Conservation (phyloP, 768 basidiomycete genomes). For the Gloeopeniophorella convolvens region DNA sequence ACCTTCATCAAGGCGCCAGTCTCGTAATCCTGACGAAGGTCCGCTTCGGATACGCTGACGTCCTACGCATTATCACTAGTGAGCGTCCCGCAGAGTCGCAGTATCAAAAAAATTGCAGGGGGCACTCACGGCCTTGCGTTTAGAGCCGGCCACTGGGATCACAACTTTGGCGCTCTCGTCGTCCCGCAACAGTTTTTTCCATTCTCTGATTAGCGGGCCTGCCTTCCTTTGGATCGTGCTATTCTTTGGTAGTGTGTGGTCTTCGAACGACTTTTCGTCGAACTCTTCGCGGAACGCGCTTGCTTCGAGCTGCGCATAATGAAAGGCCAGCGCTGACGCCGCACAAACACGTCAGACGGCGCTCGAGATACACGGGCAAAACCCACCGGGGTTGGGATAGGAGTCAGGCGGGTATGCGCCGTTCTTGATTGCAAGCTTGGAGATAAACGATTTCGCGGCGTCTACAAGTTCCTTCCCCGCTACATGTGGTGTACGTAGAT, state of each 20-base stretch:
- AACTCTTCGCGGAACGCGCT: constrained; percentile 90
- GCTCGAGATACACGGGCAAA: background rate
- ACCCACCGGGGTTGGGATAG: constrained; percentile 82
- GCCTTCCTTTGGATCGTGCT: constrained; percentile 69
- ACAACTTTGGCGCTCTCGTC: constrained; percentile 61
- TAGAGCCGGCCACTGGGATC: constrained; percentile 43
- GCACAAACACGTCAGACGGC: constrained; percentile 5
- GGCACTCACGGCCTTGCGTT: constrained; percentile 64
- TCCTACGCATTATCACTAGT: constrained; percentile 37
- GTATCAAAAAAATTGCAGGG: background rate
- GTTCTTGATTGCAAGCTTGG: constrained; percentile 71
- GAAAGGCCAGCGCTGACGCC: constrained; percentile 66
- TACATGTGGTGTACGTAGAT: constrained; percentile 26
- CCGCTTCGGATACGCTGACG: constrained; percentile 58
- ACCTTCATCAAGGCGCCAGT: constrained; percentile 62
- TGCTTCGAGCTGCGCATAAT: constrained; percentile 87
- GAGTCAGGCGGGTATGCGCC: constrained; percentile 84
- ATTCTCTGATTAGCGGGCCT: constrained; percentile 59
- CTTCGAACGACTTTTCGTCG: constrained; percentile 69
- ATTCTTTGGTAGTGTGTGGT: constrained; percentile 72
- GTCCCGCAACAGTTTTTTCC: constrained; percentile 56
- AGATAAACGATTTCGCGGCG: constrained; percentile 65
- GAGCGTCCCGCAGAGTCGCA: background rate
- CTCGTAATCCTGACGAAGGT: constrained; percentile 63
- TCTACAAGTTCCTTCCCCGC: constrained; percentile 65